phyloP scores from a whole-genome alignment of 805 yeast species.

The Dipodascopsis uninucleata region DNA sequence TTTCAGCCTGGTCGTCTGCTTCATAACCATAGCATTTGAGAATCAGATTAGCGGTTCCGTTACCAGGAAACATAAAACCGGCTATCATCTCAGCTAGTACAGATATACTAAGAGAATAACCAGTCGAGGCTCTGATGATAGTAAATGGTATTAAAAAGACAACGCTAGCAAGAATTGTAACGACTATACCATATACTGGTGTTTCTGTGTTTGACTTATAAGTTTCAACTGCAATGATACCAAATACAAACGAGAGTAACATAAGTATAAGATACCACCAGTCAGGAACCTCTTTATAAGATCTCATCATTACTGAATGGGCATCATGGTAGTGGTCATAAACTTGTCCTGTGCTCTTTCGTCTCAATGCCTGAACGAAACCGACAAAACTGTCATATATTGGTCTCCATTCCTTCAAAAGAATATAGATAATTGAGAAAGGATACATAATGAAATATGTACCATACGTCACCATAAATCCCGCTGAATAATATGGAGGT shows the following conservation, averaged over 20 bases:
- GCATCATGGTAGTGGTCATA: constrained; percentile 42
- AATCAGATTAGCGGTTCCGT: constrained; percentile 58
- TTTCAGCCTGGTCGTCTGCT: constrained; percentile 45
- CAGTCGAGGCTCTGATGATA: constrained; percentile 59
- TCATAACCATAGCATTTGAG: constrained; percentile 55
- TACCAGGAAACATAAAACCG: constrained; percentile 63
- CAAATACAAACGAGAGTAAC: constrained; percentile 45
- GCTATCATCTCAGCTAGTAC: constrained; percentile 62
- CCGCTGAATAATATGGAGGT: constrained; percentile 57
- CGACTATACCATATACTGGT: constrained; percentile 60
- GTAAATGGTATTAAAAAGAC: constrained; percentile 60
- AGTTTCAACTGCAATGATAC: constrained; percentile 41
- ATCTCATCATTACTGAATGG: constrained; percentile 53
- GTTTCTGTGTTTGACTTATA: constrained; percentile 48
- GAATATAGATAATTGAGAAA: constrained; percentile 5
- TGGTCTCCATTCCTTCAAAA: constrained; percentile 4
- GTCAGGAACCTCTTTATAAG: constrained; percentile 59
- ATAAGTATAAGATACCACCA: constrained; percentile 56
- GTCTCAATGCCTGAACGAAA: constrained; percentile 28
- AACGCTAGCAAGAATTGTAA: constrained; percentile 53
- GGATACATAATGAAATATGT: constrained; percentile 52
- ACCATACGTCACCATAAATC: constrained; percentile 57
- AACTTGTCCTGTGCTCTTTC: background rate
- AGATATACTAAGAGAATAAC: constrained; percentile 54
- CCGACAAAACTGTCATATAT: constrained; percentile 1